These are phyloP conservation scores for Melampsora larici-populina DNA, from an alignment of 1,284 basidiomycete species.

Conservation along the genomic window DNA sequence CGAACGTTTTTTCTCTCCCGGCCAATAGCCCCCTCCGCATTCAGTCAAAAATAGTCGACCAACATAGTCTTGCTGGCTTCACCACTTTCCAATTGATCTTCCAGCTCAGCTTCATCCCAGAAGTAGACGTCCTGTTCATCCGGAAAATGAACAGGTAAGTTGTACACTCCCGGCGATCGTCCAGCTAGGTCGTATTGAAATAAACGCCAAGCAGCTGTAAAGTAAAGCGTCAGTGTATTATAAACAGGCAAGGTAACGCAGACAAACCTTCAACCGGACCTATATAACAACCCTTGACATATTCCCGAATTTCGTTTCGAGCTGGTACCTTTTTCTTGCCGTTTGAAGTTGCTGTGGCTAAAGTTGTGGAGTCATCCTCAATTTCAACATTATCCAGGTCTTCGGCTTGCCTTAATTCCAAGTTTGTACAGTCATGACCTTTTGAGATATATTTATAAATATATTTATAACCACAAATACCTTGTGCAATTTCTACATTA, in stretches of 20 bases:
- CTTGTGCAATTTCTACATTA: conserved; percentile 12
- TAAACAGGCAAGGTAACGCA: neutral
- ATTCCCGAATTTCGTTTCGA: neutral
- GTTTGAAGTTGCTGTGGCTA: no score
- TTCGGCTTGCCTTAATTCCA: neutral
- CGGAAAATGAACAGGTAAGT: neutral
- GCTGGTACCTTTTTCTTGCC: neutral
- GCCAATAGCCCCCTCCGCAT: no score
- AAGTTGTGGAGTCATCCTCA: no score
- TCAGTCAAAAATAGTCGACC: no score
- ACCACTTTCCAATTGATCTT: no score
- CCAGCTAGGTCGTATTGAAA: neutral
- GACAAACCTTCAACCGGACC: conserved; percentile 13
- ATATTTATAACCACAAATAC: conserved; percentile 4
- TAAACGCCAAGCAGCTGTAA: neutral
- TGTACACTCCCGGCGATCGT: neutral
- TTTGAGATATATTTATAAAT: conserved; percentile 27
- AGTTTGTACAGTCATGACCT: neutral
- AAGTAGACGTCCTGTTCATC: no score
- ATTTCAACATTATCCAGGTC: no score
- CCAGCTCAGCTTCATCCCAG: no score
- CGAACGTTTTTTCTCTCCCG: no score
- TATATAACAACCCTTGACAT: conserved; percentile 10
- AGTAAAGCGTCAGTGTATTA: neutral
- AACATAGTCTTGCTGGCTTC: no score